These are phyloP conservation scores for Mycena epipterygia DNA, from an alignment of 768 basidiomycete genomes.

Conservation along the genomic window DNA sequence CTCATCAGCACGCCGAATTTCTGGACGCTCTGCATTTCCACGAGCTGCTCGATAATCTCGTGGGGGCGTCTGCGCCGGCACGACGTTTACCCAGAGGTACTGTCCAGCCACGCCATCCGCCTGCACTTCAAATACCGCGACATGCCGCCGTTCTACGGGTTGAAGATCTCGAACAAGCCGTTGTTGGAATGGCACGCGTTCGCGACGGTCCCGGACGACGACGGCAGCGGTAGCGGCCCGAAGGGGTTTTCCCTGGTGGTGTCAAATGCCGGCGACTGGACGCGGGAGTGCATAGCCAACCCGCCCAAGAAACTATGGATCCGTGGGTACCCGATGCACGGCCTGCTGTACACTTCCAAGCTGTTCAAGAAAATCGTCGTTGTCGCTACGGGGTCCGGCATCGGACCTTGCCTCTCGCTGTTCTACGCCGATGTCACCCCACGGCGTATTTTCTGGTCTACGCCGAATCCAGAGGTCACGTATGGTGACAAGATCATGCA, in stretches of 20 bases:
- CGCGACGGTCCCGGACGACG: conserved; percentile 43
- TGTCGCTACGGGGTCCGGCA: conserved; percentile 69
- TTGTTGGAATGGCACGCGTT: conserved; percentile 58
- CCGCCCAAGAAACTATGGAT: conserved; percentile 68
- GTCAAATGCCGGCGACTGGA: conserved; percentile 72
- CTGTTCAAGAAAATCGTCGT: conserved; percentile 66
- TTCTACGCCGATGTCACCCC: conserved; percentile 53
- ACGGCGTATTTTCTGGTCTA: conserved; percentile 57
- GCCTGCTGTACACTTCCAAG: conserved; percentile 62
- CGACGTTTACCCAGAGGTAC: conserved; percentile 62
- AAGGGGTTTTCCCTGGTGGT: conserved; percentile 66
- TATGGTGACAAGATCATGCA: conserved; percentile 57
- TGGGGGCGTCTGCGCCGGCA: conserved; percentile 66
- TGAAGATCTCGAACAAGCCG: conserved; percentile 45
- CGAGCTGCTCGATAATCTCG: conserved; percentile 59
- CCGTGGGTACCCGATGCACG: conserved; percentile 65
- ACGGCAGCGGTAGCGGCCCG: conserved; percentile 42
- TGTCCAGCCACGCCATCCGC: conserved; percentile 68
- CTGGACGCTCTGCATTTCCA: conserved; percentile 59
- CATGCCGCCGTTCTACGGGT: conserved; percentile 52
- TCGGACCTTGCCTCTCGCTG: conserved; percentile 59
- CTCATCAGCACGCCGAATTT: conserved; percentile 61
- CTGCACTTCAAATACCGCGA: conserved; percentile 65
- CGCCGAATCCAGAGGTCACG: conserved; percentile 54
- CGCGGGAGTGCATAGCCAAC: conserved; percentile 58